phyloP scores from a whole-genome alignment of 2,329 filamentous ascomycete species.

The Neonectria faginata region DNA sequence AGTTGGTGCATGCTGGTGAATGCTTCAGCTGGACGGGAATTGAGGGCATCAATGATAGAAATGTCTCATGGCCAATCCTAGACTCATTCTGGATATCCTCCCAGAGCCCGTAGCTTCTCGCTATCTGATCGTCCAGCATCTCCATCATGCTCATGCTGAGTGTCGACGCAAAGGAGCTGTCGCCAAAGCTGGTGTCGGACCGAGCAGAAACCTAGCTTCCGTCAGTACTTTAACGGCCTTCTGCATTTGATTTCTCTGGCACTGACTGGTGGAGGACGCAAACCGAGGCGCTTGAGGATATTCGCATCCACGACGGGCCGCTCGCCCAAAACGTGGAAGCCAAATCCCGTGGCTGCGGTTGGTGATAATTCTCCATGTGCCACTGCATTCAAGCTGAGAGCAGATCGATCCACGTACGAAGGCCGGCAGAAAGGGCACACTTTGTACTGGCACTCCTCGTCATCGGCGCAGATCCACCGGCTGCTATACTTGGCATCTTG shows the following conservation, averaged over 20 bases:
- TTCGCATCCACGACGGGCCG: conserved; percentile 58
- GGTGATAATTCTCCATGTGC: conserved; percentile 62
- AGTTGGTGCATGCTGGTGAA: conserved; percentile 42
- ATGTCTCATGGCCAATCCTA: conserved; percentile 23
- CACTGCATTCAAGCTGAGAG: conserved; percentile 63
- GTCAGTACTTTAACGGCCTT: conserved; percentile 1
- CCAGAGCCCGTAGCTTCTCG: conserved; percentile 31
- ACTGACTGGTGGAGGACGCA: conserved; percentile 53
- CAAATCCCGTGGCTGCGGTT: conserved; percentile 63
- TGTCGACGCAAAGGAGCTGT: conserved; percentile 29
- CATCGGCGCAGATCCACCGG: conserved; percentile 54
- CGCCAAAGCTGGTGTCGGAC: conserved; percentile 17
- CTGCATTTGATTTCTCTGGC: background rate
- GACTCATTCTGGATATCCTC: conserved; percentile 8
- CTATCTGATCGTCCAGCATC: conserved; percentile 46
- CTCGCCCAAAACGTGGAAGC: conserved; percentile 59
- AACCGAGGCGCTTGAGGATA: conserved; percentile 56
- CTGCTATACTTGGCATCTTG: conserved; percentile 41
- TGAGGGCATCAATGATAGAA: conserved; percentile 1
- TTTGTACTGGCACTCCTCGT: conserved; percentile 62
- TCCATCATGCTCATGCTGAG: conserved; percentile 44
- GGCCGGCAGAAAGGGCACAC: conserved; percentile 64
- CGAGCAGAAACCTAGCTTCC: conserved; percentile 15
- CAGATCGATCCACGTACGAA: conserved; percentile 56
- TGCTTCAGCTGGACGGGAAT: conserved; percentile 38